Conservation (phyloP, 2,329 filamentous ascomycete species). For the Escovopsis sp. region DNA sequence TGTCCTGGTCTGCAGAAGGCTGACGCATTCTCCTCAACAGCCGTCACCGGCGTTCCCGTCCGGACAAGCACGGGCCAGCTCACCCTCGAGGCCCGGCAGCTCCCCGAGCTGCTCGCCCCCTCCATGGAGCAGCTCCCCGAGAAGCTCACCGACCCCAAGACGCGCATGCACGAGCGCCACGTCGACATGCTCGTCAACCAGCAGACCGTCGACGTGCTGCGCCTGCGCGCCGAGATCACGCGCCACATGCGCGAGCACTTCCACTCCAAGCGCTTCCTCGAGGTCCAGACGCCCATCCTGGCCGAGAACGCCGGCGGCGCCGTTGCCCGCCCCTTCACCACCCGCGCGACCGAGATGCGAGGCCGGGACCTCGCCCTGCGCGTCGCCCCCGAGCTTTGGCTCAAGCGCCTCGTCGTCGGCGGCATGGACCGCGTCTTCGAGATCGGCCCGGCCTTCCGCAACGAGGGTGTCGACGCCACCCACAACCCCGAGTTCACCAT, state of each 20-base stretch:
- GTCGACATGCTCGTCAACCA: slow-evolving; percentile 72
- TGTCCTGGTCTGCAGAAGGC: slow-evolving; percentile 10
- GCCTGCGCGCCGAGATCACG: slow-evolving; percentile 59
- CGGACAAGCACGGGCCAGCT: slow-evolving; percentile 60
- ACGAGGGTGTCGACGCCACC: slow-evolving; percentile 79
- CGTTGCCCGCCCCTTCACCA: slow-evolving; percentile 72
- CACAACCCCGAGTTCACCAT: slow-evolving; percentile 97
- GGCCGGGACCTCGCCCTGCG: slow-evolving; percentile 59
- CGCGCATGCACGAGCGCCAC: slow-evolving; percentile 62
- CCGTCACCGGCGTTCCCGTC: slow-evolving; percentile 54
- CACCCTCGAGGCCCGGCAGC: slow-evolving; percentile 49
- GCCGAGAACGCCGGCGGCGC: slow-evolving; percentile 75
- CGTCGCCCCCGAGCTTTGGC: slow-evolving; percentile 87
- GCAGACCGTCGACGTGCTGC: slow-evolving; percentile 50
- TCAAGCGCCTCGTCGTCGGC: slow-evolving; percentile 81
- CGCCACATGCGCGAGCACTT: slow-evolving; percentile 62
- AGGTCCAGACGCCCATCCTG: slow-evolving; percentile 84
- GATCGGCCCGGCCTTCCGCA: slow-evolving; percentile 82
- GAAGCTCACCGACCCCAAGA: slow-evolving; percentile 53
- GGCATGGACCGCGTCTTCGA: slow-evolving; percentile 85
- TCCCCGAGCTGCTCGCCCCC: slow-evolving; percentile 62
- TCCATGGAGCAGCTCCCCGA: slow-evolving; percentile 66
- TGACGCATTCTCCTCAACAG: slow-evolving; percentile 23
- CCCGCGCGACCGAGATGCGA: slow-evolving; percentile 59
- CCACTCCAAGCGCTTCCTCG: slow-evolving; percentile 55